Conservation (phyloP, 202 grass and related monocot genomes). For the Miscanthus sacchariflorus region DNA sequence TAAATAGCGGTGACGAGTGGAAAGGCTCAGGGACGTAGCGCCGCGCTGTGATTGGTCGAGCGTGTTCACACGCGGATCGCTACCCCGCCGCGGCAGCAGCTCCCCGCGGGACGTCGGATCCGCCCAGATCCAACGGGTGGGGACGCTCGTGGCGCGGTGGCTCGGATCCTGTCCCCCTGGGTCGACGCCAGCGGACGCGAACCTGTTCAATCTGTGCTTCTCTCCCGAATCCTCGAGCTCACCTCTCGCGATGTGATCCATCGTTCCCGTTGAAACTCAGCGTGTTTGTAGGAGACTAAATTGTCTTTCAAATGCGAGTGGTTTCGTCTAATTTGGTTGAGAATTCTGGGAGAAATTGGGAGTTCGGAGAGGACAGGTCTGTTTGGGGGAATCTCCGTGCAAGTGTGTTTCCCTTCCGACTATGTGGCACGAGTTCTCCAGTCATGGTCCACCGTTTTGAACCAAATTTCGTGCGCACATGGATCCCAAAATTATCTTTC, state of each 20-base stretch:
- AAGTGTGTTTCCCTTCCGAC: slow-evolving; percentile 36
- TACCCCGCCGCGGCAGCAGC: background rate
- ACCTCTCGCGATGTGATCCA: background rate
- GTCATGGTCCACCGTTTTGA: too few relatives aligned
- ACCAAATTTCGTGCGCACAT: too few relatives aligned
- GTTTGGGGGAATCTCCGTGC: background rate
- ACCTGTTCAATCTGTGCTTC: too few relatives aligned
- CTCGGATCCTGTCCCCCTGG: too few relatives aligned
- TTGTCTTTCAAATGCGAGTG: background rate
- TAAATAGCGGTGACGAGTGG: slow-evolving; percentile 53
- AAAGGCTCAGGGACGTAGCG: too few relatives aligned
- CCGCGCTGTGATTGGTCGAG: slow-evolving; percentile 49
- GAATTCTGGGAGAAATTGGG: background rate
- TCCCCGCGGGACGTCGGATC: slow-evolving; percentile 41
- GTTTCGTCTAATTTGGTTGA: background rate
- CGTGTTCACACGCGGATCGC: slow-evolving; percentile 55
- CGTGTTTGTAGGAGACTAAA: background rate
- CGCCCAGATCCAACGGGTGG: background rate
- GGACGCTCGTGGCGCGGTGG: too few relatives aligned
- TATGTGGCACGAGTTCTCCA: too few relatives aligned
- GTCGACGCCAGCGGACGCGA: too few relatives aligned
- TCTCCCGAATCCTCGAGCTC: too few relatives aligned
- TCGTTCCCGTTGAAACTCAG: fast-evolving
- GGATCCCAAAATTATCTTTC: too few relatives aligned
- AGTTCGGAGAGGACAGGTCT: background rate